Conservation (phyloP, 768 basidiomycete species). For the Clavaria fumosa region DNA sequence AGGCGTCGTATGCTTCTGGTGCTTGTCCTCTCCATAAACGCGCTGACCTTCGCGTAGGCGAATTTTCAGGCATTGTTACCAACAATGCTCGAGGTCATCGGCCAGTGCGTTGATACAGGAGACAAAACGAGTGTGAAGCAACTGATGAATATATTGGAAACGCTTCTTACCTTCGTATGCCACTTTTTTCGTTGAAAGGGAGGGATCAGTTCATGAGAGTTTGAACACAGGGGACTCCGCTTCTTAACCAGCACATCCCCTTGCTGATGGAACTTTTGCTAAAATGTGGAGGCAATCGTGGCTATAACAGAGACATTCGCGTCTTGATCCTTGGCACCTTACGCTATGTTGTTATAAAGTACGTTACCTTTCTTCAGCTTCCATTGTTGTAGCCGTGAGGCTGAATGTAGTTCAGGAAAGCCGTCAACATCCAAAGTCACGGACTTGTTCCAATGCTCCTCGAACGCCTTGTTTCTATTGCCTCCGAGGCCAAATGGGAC, state of each 20-base stretch:
- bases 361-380: conserved; percentile 17
- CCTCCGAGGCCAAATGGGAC: conserved; percentile 85
- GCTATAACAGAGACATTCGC: conserved; percentile 65
- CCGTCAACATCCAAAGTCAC: conserved; percentile 81
- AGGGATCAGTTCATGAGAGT: conserved; percentile 7
- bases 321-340: conserved; percentile 85
- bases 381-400: not conserved
- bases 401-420: conserved; percentile 68
- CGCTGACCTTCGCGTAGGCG: conserved; percentile 52
- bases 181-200: too few species aligned
- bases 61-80: conserved; percentile 81
- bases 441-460: conserved; percentile 75
- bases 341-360: conserved; percentile 96
- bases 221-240: conserved; percentile 73
- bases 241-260: conserved; percentile 77
- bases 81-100: conserved; percentile 76
- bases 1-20: conserved; percentile 64
- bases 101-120: conserved; percentile 60
- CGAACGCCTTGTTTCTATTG: conserved; percentile 84
- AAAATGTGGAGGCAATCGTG: conserved; percentile 61
- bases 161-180: conserved; percentile 77
- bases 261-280: conserved; percentile 84
- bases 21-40: conserved; percentile 1
- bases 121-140: conserved; percentile 77
- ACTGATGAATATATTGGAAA: conserved; percentile 92